Percentiles rank a stretch among this genome's conserved stretches.
Evolutionary conservation across 139 green algal genomes (phyloP).

Genomic region (Micractinium sp.): DNA sequence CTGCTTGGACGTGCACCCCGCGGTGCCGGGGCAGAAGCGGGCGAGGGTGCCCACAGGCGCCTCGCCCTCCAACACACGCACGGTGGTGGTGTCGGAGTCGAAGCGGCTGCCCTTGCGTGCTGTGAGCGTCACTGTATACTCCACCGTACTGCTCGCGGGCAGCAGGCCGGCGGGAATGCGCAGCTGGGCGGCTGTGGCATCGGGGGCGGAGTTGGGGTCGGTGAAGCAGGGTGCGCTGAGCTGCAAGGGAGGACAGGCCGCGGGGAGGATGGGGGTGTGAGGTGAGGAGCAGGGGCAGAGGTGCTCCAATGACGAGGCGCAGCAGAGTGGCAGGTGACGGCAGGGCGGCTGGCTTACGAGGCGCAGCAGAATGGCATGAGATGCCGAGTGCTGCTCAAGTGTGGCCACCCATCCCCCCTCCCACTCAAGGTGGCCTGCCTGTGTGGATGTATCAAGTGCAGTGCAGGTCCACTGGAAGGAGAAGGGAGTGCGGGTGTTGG

Average conservation of each 20-base stretch:
- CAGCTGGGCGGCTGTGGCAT: neutral
- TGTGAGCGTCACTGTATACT: neutral
- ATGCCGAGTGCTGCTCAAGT: no score
- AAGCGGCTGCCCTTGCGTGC: neutral
- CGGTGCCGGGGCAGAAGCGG: conserved; percentile 17
- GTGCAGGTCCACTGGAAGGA: conserved; percentile 19
- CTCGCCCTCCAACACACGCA: neutral
- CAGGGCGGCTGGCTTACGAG: no score
- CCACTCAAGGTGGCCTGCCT: neutral
- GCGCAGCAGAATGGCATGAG: neutral
- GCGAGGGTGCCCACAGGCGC: neutral
- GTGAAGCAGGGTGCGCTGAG: conserved; percentile 2
- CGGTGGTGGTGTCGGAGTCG: neutral
- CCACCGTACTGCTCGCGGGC: neutral
- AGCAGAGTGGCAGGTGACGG: no score
- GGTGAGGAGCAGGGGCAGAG: no score
- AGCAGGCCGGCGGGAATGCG: conserved; percentile 2
- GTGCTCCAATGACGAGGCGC: no score
- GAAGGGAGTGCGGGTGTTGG: conserved; percentile 10
- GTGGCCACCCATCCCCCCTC: neutral
- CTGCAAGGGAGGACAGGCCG: neutral
- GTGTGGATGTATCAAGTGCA: neutral
- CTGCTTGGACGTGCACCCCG: conserved; percentile 1
- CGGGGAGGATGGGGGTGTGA: neutral
- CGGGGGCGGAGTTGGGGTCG: neutral